Conservation (phyloP, 2,329 filamentous ascomycete species). For the Claviceps africana region DNA sequence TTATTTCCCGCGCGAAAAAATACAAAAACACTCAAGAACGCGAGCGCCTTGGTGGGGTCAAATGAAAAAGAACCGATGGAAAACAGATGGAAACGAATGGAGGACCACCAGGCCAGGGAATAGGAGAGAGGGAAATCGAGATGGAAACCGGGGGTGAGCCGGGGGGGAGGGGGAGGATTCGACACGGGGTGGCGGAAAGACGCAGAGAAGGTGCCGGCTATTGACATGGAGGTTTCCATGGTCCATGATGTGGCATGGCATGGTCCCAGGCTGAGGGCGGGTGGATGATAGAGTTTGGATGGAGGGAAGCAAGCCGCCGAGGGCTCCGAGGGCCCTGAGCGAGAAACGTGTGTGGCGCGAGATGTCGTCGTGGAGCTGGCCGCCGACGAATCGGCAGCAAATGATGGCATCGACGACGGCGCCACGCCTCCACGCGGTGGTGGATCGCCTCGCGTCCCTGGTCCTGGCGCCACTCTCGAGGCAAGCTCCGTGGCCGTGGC, state of each 20-base stretch:
- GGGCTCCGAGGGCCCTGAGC: no score
- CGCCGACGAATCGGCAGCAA: not conserved
- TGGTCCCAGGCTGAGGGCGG: not conserved
- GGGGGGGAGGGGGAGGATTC: not conserved
- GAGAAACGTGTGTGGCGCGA: no score
- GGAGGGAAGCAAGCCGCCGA: not conserved
- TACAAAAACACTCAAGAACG: not conserved
- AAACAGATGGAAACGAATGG: not conserved
- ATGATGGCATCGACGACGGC: not conserved
- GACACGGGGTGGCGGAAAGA: no score
- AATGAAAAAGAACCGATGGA: not conserved
- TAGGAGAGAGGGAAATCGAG: not conserved
- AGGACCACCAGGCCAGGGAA: no score
- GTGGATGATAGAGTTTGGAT: not conserved
- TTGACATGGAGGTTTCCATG: no score
- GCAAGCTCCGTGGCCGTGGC: not conserved
- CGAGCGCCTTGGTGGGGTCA: not conserved
- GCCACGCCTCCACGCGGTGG: not conserved
- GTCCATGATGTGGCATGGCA: no score
- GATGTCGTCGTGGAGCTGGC: no score
- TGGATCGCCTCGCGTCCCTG: no score
- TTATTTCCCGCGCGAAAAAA: not conserved
- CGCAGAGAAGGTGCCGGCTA: no score
- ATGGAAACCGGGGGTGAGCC: not conserved
- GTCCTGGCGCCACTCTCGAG: no score